Conservation (phyloP, 2,329 filamentous ascomycete genomes). For the Xylariaceae sp. region DNA sequence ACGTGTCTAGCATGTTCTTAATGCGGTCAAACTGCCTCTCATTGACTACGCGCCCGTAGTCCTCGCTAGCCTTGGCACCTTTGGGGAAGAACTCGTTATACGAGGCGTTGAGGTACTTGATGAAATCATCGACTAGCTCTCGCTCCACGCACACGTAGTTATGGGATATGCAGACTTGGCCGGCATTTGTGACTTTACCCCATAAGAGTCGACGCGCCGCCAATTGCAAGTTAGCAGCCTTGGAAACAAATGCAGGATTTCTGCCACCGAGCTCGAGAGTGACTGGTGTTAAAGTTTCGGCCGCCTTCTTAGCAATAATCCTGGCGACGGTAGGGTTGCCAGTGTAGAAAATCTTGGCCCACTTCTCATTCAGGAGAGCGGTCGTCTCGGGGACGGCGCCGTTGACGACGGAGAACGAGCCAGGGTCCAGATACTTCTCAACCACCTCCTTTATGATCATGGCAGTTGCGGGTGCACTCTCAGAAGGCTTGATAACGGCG, state of each 20-base stretch:
- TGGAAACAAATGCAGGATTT: slow-evolving; percentile 92
- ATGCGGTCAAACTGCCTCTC: slow-evolving; percentile 78
- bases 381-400: slow-evolving; percentile 82
- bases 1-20: slow-evolving; percentile 88
- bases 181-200: slow-evolving; percentile 85
- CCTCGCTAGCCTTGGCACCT: slow-evolving; percentile 77
- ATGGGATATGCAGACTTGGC: slow-evolving; percentile 90
- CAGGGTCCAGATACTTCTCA: slow-evolving; percentile 75
- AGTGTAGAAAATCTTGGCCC: slow-evolving; percentile 98
- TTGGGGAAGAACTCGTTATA: slow-evolving; percentile 82
- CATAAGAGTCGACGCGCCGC: slow-evolving; percentile 86
- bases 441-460: slow-evolving; percentile 82
- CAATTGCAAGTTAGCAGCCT: slow-evolving; percentile 77
- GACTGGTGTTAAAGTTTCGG: slow-evolving; percentile 85
- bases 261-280: slow-evolving; percentile 87
- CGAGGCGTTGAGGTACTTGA: slow-evolving; percentile 74
- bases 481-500: slow-evolving; percentile 87
- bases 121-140: slow-evolving; percentile 71
- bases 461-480: slow-evolving; percentile 76
- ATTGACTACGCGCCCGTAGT: slow-evolving; percentile 84
- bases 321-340: slow-evolving; percentile 79
- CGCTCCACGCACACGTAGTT: slow-evolving; percentile 90
- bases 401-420: slow-evolving; percentile 79
- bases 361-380: slow-evolving; percentile 83
- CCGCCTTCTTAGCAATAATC: slow-evolving; percentile 88